Conservation (phyloP, 495 filamentous ascomycete species). For the Podospora anserina region DNA sequence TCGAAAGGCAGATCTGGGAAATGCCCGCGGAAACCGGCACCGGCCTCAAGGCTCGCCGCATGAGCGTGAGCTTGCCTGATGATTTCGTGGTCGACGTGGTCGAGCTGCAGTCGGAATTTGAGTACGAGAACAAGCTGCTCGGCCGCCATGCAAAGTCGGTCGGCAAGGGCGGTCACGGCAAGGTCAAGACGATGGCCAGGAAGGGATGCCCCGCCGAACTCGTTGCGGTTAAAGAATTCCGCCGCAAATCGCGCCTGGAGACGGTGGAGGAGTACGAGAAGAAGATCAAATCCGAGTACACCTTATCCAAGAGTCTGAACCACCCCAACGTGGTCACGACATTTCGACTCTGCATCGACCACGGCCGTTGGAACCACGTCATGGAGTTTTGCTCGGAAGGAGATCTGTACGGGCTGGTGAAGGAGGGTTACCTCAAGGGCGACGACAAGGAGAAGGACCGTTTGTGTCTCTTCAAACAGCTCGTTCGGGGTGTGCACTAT, state of each 20-base stretch:
- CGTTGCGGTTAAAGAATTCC: constrained; percentile 78
- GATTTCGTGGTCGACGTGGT: constrained; percentile 62
- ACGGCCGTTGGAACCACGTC: constrained; percentile 71
- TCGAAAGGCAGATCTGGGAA: constrained; percentile 45
- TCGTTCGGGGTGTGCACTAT: constrained; percentile 66
- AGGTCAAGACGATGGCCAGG: constrained; percentile 65
- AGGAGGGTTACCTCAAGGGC: constrained; percentile 56
- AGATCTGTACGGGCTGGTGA: constrained; percentile 67
- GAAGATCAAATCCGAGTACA: constrained; percentile 79
- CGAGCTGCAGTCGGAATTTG: constrained; percentile 58
- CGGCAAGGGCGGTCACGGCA: constrained; percentile 69
- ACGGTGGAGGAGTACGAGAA: constrained; percentile 63
- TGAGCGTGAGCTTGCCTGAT: constrained; percentile 61
- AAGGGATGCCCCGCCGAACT: constrained; percentile 53
- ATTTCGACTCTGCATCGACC: constrained; percentile 61
- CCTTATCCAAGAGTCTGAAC: constrained; percentile 68
- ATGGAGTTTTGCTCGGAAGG: constrained; percentile 80
- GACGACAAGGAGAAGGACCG: constrained; percentile 64
- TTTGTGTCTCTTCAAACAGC: constrained; percentile 76
- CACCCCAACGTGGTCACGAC: constrained; percentile 80
- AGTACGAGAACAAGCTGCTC: constrained; percentile 55
- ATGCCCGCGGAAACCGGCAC: constrained; percentile 58
- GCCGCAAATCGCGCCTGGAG: constrained; percentile 59
- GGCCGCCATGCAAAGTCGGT: constrained; percentile 61
- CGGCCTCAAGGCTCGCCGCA: constrained; percentile 62